Conservation (phyloP, 106 monocot genomes). For the Amphibolis antarctica region DNA sequence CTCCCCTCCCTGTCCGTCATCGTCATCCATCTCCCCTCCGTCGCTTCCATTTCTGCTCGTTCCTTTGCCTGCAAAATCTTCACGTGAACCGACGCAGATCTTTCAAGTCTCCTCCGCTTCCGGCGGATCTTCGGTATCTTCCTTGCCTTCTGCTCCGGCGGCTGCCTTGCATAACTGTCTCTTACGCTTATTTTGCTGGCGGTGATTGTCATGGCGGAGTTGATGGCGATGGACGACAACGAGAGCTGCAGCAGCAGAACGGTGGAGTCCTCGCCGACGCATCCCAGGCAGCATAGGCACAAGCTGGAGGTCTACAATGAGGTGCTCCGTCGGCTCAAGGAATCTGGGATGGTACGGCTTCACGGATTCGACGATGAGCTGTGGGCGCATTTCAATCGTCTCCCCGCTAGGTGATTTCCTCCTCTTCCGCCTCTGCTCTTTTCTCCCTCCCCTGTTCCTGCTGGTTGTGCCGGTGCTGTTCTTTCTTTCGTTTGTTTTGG, state of each 20-base stretch:
- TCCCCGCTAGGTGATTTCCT: constrained; percentile 51
- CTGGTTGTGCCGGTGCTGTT: too few relatives aligned
- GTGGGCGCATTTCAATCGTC: constrained; percentile 82
- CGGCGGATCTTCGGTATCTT: not conserved
- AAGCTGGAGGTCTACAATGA: constrained; percentile 62
- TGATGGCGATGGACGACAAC: constrained; percentile 35
- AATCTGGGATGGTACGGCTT: constrained; percentile 19
- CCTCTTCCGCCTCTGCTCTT: not conserved
- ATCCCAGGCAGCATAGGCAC: constrained; percentile 29
- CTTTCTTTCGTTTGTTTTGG: too few relatives aligned
- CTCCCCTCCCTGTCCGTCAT: too few relatives aligned
- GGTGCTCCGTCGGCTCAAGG: constrained; percentile 50
- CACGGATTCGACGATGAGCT: constrained; percentile 67
- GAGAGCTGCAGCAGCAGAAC: constrained; percentile 60
- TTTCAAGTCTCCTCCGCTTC: too few relatives aligned
- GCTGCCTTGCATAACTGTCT: too few relatives aligned
- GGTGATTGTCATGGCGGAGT: not conserved
- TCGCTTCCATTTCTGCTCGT: too few relatives aligned
- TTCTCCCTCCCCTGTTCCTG: not conserved
- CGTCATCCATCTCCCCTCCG: too few relatives aligned
- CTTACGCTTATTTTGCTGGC: too few relatives aligned
- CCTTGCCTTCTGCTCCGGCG: not conserved
- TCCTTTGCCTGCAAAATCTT: too few relatives aligned
- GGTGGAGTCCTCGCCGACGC: constrained; percentile 15
- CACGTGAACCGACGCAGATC: too few relatives aligned